A percentile compares a stretch with the other conserved stretches of the same genome.
Conservation (phyloP, 2,329 filamentous ascomycete species). For the Drechslera avenae region DNA sequence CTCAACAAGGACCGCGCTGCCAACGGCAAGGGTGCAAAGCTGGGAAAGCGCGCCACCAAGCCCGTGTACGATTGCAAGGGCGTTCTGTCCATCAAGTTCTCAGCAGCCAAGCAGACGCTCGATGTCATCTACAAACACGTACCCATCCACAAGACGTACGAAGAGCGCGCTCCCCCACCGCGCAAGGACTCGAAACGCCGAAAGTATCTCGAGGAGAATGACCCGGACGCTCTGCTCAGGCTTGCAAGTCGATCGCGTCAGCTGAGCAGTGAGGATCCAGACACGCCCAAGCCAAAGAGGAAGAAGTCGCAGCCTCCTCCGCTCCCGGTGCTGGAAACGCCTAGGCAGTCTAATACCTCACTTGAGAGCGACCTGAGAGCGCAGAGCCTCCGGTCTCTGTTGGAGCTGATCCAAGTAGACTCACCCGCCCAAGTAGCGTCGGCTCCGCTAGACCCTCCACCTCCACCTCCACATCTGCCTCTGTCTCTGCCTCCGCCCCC, state of each 20-base stretch:
- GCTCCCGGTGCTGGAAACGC: constrained; percentile 18
- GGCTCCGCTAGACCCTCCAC: constrained; percentile 21
- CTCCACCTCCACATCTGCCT: constrained; percentile 18
- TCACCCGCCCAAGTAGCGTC: constrained; percentile 18
- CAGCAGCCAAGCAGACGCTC: constrained; percentile 48
- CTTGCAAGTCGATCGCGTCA: constrained; percentile 33
- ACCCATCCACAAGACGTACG: constrained; percentile 54
- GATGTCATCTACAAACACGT: constrained; percentile 56
- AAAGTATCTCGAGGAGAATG: constrained; percentile 42
- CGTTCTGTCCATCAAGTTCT: constrained; percentile 56
- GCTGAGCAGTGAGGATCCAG: constrained; percentile 24
- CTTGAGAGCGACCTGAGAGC: constrained; percentile 46
- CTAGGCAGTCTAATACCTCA: constrained; percentile 39
- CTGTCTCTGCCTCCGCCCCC: constrained; percentile 17
- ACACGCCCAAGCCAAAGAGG: constrained; percentile 27
- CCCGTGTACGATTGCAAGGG: constrained; percentile 57
- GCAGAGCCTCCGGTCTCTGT: constrained; percentile 45
- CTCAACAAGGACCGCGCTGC: constrained; percentile 58
- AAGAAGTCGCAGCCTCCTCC: constrained; percentile 30
- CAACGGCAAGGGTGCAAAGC: constrained; percentile 50
- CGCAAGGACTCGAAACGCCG: constrained; percentile 49
- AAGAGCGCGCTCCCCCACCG: constrained; percentile 50
- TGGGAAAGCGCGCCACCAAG: constrained; percentile 49
- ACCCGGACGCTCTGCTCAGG: constrained; percentile 41
- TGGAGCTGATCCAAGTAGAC: constrained; percentile 44